Percentiles rank a stretch among this genome's conserved stretches.
phyloP scores from a whole-genome alignment of 192 early-diverging fungal genomes.

The Umbelopsis vinacea region DNA sequence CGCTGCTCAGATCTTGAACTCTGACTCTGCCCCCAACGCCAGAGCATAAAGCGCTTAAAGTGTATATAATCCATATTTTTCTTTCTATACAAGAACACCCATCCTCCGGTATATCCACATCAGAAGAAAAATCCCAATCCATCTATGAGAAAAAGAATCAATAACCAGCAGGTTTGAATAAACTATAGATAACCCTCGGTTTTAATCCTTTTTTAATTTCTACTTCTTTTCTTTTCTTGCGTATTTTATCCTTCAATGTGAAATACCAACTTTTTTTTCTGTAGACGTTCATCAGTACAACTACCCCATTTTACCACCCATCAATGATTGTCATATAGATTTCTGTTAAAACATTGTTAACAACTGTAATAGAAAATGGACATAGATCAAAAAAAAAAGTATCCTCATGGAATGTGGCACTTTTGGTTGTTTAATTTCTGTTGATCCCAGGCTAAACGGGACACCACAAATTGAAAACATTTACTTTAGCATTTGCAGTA shows the following conservation, averaged over 20 bases:
- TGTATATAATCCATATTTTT: conserved; percentile 25
- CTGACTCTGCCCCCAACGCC: conserved; percentile 4
- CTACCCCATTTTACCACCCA: background rate
- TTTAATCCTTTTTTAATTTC: conserved; percentile 8
- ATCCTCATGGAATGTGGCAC: background rate
- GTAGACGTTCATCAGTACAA: too few species aligned
- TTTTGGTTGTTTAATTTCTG: too few species aligned
- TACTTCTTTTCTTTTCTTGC: background rate
- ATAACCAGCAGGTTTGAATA: conserved; percentile 5
- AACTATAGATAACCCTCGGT: conserved; percentile 9
- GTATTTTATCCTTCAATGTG: background rate
- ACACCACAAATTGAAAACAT: background rate
- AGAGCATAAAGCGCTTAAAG: conserved; percentile 22
- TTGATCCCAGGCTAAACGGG: too few species aligned
- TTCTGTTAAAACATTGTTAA: conserved; percentile 5
- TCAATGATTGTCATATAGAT: conserved; percentile 5
- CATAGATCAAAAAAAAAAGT: background rate
- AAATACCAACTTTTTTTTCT: too few species aligned
- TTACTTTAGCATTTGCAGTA: background rate
- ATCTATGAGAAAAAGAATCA: conserved; percentile 5
- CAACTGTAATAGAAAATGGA: background rate
- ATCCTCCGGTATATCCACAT: background rate
- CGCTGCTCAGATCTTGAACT: conserved; percentile 37
- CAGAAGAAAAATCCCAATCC: background rate
- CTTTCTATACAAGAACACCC: conserved; percentile 18